Evolutionary conservation across 345 rosid genomes (phyloP), one percentile per base, ranked within the genome.

Genomic region (Corchorus olitorius): DNA sequence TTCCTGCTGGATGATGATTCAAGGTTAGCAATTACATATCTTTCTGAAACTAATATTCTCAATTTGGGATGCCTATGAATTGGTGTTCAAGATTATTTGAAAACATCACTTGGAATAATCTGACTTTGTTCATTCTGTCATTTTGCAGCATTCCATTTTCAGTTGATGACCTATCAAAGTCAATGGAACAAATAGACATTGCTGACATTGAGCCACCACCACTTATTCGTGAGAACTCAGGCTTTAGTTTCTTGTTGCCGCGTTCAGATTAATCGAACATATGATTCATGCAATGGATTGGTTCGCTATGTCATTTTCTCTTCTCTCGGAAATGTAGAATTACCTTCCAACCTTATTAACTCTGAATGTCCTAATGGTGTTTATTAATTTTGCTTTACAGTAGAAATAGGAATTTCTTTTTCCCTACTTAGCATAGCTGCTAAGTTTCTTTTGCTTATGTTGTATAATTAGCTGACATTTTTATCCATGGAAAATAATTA

Each of bases 1-100:
- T 95, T 95, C 88, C 87, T 95, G 67, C 77, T 95, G 75, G 99
- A 95, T 73, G 99, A 95, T 53, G 99, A 95, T 83, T 95, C 98
- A 33, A 95, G 99, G 99, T 70, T 70, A 35, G 62, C 33, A 53
- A 13, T n/a, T 9, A 33, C 73, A 9, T 14, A 45, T 39, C 68
- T 34, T 53, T 17, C 27, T 27, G 27, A 27, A 27, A 27, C 27
- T 13, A 33, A 20, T 27, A 55, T 27, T 41, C 14, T 20, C 5
- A 13, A 3, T 10, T 1, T 43, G 14, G 53, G 9, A 68, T 76
- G n/a, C 54, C 59, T 69, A 68, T 76, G n/a, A 43, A 69, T 69
- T 56, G 35, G 7, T 43, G 10, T 27, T 49, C 16, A 37, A 50
- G 68, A 27, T 19, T 76, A 60, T 59, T 61, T 60, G 46, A 52